These are phyloP conservation scores for Eudorina sp. DNA, from an alignment of 139 green algal species.

Conservation along the genomic window DNA sequence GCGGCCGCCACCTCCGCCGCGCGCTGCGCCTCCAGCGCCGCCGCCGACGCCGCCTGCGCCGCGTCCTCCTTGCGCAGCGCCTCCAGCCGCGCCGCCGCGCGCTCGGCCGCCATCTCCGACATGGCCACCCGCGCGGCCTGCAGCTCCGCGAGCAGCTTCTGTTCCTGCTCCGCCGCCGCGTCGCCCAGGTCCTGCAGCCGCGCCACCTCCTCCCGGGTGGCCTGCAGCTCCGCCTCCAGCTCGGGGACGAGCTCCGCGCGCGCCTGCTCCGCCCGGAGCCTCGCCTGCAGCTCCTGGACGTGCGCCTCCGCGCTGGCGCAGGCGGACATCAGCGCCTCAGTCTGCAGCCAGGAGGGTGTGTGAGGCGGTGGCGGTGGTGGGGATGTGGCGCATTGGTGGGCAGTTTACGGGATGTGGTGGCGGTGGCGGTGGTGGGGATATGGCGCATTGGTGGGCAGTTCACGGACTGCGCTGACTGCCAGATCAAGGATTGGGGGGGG, in stretches of 20 bases:
- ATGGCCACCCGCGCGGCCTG: conserved; percentile 21
- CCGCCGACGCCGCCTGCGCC: background rate
- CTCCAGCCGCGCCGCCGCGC: conserved; percentile 5
- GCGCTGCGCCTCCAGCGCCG: background rate
- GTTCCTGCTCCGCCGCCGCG: background rate
- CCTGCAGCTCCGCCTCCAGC: background rate
- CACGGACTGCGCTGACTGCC: too few relatives aligned
- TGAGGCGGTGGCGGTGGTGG: too few relatives aligned
- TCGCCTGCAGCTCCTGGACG: background rate
- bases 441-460: too few relatives aligned
- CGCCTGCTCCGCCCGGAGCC: background rate
- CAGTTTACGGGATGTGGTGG: too few relatives aligned
- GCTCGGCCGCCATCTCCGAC: conserved; percentile 9
- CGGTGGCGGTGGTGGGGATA: too few relatives aligned
- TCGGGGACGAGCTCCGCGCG: background rate
- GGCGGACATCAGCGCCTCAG: background rate
- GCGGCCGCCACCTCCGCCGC: background rate
- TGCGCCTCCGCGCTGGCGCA: conserved; percentile 18
- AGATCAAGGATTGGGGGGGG: too few relatives aligned
- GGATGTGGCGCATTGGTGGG: too few relatives aligned
- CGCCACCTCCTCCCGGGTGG: background rate
- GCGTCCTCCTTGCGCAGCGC: conserved; percentile 1
- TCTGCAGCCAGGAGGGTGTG: background rate
- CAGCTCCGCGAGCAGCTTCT: conserved; percentile 11
- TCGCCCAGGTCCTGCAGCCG: background rate